Conservation (phyloP, 768 basidiomycete species). For the Boletus vermiculosoides region DNA sequence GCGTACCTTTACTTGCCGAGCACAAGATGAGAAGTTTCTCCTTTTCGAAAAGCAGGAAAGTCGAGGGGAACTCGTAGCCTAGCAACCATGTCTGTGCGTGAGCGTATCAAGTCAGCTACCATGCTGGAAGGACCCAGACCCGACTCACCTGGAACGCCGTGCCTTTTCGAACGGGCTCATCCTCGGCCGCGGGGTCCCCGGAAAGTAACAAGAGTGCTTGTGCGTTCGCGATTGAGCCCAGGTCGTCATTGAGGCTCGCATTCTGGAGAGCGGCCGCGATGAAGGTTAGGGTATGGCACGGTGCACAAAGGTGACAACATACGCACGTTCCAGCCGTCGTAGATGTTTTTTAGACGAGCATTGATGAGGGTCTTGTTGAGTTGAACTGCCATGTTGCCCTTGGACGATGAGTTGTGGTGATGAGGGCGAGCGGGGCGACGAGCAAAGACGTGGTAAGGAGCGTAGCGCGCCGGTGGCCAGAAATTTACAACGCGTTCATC, state of each 20-base stretch:
- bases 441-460: slow-evolving; percentile 15
- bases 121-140: neutral
- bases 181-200: slow-evolving; percentile 80
- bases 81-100: slow-evolving; percentile 83
- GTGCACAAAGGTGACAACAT: slow-evolving; percentile 8
- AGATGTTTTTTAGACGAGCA: slow-evolving; percentile 56
- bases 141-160: slow-evolving; percentile 81
- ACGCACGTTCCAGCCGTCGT: slow-evolving; percentile 63
- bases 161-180: slow-evolving; percentile 88
- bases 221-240: slow-evolving; percentile 59
- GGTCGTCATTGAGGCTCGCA: slow-evolving; percentile 69
- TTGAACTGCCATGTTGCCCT: slow-evolving; percentile 58
- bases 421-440: slow-evolving; percentile 13
- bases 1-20: slow-evolving; percentile 82
- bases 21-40: slow-evolving; percentile 77
- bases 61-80: slow-evolving; percentile 97
- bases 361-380: slow-evolving; percentile 62
- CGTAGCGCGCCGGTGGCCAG: slow-evolving; percentile 24
- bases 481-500: slow-evolving; percentile 35
- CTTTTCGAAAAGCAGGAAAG: slow-evolving; percentile 80
- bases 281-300: slow-evolving; percentile 12
- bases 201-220: slow-evolving; percentile 72
- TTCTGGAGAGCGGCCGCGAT: slow-evolving; percentile 39
- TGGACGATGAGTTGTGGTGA: neutral
- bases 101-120: slow-evolving; percentile 3